phyloP scores from a whole-genome alignment of 2,329 filamentous ascomycete genomes.

The Trichophyton equinum region DNA sequence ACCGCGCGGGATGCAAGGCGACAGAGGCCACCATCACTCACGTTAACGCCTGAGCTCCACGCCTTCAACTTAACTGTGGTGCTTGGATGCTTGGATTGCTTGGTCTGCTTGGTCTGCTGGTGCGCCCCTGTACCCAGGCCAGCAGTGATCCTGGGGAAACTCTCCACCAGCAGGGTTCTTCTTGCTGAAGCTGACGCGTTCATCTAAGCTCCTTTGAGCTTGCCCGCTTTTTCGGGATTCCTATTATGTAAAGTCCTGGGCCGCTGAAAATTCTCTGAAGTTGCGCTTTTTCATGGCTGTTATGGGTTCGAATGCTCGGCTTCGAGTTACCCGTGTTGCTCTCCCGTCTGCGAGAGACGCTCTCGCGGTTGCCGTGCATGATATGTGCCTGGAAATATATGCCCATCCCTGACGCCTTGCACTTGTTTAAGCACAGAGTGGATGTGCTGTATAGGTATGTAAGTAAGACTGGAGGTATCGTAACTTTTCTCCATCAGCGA shows the following conservation, averaged over 20 bases:
- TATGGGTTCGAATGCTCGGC: not conserved
- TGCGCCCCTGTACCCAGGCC: not conserved
- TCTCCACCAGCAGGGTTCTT: slow-evolving; percentile 1
- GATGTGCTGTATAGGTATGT: not conserved
- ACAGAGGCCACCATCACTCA: not conserved
- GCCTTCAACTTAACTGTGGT: not conserved
- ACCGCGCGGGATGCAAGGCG: slow-evolving; percentile 1
- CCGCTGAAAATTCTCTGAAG: not conserved
- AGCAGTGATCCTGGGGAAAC: slow-evolving; percentile 1
- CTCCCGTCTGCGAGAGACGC: not conserved
- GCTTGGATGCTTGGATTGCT: not conserved
- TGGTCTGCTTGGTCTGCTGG: not conserved
- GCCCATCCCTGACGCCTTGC: too few relatives aligned
- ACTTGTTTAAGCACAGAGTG: not conserved
- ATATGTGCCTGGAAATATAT: not conserved
- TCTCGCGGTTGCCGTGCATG: not conserved
- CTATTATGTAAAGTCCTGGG: not conserved
- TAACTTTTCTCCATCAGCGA: not conserved
- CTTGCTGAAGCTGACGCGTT: slow-evolving; percentile 10
- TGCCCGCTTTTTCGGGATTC: slow-evolving; percentile 4
- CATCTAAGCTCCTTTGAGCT: slow-evolving; percentile 5
- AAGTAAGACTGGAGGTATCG: not conserved
- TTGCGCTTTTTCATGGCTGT: slow-evolving; percentile 2
- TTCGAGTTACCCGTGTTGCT: slow-evolving; percentile 2
- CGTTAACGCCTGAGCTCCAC: slow-evolving; percentile 3